Evolutionary conservation across 225 moss, liverwort and hornwort genomes (phyloP), one percentile per base, ranked within the genome.

Genomic region (Pleurozium schreberi): DNA sequence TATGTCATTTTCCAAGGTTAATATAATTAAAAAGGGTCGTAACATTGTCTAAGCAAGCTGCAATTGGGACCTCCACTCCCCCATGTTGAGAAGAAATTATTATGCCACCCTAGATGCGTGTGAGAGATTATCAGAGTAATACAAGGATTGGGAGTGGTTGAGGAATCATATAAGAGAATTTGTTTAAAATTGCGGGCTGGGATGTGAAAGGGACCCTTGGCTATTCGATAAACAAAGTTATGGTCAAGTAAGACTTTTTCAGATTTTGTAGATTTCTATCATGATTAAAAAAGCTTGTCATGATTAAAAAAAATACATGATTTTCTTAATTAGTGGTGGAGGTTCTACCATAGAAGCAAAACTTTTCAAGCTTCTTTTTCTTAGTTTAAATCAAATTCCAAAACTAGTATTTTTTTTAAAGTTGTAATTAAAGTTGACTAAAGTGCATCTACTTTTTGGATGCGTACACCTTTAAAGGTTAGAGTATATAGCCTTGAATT

Each of bases 111-210:
- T 2, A 49, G 8, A 75, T 34, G 20, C 8, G 1, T 52, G 52
- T 22, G 2, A 52, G 2, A 22, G 14, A 14, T 34, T 52, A 36
- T 52, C 3, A n/a, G n/a, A 1, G 12, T 40, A 13, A 75, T 45
- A 34, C 8, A 8, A 52, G 14, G 22, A 33, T 8, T 20, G 50
- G 34, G 34, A 8, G 34, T 75, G 49, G 49, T 2, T 49, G 20
- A 33, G 1, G 33, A 75, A 13, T 1, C 12, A 8, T 7, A 8
- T 13, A 8, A 3, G 33, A 49, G 20, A 33, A 75, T 33, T 47
- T 20, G 12, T 20, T 75, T n/a, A n/a, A n/a, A 0, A 25, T 7
- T 33, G 0, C 5, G 1, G 26, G 10, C 18, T 28, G 11, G 6
- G 73, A 11, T 18, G 47, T 2, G 0, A 28, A 65, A 34, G 9